phyloP scores from a whole-genome alignment of 495 filamentous ascomycete species.

The Aspergillus taichungensis region DNA sequence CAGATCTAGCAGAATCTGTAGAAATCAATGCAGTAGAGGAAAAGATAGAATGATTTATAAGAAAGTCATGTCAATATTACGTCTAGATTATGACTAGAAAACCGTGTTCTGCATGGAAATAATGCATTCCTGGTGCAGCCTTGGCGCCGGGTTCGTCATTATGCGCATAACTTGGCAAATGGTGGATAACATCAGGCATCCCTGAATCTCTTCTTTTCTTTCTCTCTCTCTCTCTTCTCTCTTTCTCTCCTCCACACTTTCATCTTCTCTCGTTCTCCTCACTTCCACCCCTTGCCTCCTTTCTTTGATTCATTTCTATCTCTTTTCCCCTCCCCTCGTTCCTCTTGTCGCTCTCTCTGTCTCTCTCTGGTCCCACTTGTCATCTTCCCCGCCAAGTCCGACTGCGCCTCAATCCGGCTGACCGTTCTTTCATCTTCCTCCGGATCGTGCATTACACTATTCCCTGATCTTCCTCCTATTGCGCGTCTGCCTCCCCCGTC shows the following conservation, averaged over 20 bases:
- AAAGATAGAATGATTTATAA: too few species aligned
- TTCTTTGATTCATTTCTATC: not conserved
- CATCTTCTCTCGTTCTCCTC: not conserved
- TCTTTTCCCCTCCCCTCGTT: not conserved
- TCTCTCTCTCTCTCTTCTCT: not conserved
- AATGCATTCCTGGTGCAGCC: too few species aligned
- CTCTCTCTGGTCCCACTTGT: not conserved
- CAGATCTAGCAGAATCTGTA: too few species aligned
- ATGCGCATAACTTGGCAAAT: too few species aligned
- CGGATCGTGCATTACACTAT: not conserved
- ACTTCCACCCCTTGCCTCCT: not conserved
- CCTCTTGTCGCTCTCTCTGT: not conserved
- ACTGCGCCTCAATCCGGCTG: conserved; percentile 13
- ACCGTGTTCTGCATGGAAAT: too few species aligned
- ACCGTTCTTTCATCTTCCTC: not conserved
- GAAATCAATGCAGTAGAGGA: too few species aligned
- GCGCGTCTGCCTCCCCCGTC: too few species aligned
- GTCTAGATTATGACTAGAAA: too few species aligned
- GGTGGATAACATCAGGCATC: too few species aligned
- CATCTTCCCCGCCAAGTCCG: conserved; percentile 11
- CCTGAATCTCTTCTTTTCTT: not conserved
- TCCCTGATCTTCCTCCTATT: not conserved
- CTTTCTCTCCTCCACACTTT: not conserved
- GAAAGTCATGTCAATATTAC: too few species aligned
- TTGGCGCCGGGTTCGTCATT: too few species aligned